These are phyloP conservation scores for Annulohypoxylon moriforme DNA, from an alignment of 495 filamentous ascomycete species.

Conservation along the genomic window DNA sequence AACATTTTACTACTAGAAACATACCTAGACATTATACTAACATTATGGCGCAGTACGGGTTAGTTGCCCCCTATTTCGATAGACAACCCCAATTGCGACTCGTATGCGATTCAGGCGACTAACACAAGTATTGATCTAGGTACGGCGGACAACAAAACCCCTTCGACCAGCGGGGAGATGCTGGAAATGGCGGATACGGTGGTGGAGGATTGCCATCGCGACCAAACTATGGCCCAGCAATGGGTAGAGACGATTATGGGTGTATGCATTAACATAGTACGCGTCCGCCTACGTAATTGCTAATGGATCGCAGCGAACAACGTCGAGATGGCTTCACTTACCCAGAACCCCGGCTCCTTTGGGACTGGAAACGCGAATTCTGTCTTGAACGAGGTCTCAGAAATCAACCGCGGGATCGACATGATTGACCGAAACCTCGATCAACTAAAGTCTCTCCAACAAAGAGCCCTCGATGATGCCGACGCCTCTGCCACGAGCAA, in stretches of 20 bases:
- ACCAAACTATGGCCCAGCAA: slow-evolving; percentile 54
- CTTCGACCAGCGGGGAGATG: slow-evolving; percentile 59
- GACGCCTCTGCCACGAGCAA: slow-evolving; percentile 62
- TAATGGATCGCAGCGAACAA: slow-evolving; percentile 53
- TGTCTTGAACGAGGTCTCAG: slow-evolving; percentile 83
- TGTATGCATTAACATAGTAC: slow-evolving; percentile 53
- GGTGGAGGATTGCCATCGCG: slow-evolving; percentile 52
- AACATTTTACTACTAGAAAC: slow-evolving; percentile 22
- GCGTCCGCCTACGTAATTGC: slow-evolving; percentile 3
- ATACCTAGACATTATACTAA: slow-evolving; percentile 19
- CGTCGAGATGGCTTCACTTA: slow-evolving; percentile 73
- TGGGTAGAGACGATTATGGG: slow-evolving; percentile 61
- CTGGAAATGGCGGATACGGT: slow-evolving; percentile 48
- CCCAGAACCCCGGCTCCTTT: slow-evolving; percentile 58
- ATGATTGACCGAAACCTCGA: slow-evolving; percentile 73
- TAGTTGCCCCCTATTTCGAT: slow-evolving; percentile 30
- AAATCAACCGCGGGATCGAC: slow-evolving; percentile 81
- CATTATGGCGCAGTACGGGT: slow-evolving; percentile 58
- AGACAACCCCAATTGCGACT: slow-evolving; percentile 16
- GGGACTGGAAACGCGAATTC: slow-evolving; percentile 69
- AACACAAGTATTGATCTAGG: slow-evolving; percentile 44
- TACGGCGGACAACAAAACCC: slow-evolving; percentile 63
- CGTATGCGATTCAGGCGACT: slow-evolving; percentile 31
- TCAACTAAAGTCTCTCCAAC: slow-evolving; percentile 68
- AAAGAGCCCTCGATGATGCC: slow-evolving; percentile 67